Conservation (phyloP, 2,329 filamentous ascomycete genomes). For the Rhynchosporium graminicola region DNA sequence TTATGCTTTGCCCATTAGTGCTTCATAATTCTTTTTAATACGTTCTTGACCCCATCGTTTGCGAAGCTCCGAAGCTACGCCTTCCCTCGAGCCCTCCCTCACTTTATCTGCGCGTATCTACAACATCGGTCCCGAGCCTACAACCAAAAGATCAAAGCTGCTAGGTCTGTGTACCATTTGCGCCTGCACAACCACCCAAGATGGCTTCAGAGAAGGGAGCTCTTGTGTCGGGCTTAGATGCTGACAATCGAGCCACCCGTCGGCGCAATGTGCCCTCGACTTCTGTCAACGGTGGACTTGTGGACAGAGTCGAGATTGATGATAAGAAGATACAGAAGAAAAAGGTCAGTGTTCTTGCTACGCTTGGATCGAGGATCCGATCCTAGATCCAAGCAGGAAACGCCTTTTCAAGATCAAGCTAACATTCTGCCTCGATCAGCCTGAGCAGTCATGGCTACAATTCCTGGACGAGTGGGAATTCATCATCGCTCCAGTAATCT, state of each 20-base stretch:
- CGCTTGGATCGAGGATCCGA: too few species aligned
- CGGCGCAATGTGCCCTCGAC: slow-evolving; percentile 53
- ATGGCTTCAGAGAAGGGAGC: slow-evolving; percentile 50
- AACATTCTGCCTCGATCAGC: slow-evolving; percentile 32
- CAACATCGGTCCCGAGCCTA: neutral
- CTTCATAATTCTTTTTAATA: slow-evolving; percentile 31
- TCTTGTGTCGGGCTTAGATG: slow-evolving; percentile 61
- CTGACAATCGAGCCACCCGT: slow-evolving; percentile 54
- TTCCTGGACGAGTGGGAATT: slow-evolving; percentile 65
- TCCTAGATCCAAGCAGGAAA: neutral
- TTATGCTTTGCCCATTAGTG: slow-evolving; percentile 33
- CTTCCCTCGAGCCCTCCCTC: slow-evolving; percentile 11
- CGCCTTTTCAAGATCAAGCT: slow-evolving; percentile 24
- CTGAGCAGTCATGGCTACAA: slow-evolving; percentile 60
- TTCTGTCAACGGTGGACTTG: slow-evolving; percentile 43
- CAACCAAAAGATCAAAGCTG: neutral
- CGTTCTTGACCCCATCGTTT: slow-evolving; percentile 30
- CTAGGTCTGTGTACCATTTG: neutral
- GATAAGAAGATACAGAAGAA: slow-evolving; percentile 61
- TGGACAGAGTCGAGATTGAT: slow-evolving; percentile 47
- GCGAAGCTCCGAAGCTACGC: slow-evolving; percentile 20
- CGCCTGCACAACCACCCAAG: slow-evolving; percentile 18
- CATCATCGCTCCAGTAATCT: slow-evolving; percentile 61
- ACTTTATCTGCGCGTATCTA: slow-evolving; percentile 10
- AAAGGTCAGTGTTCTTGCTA: slow-evolving; percentile 48